Conservation (phyloP, 176 grass and related monocot genomes). For the Cenchrus purpureus region DNA sequence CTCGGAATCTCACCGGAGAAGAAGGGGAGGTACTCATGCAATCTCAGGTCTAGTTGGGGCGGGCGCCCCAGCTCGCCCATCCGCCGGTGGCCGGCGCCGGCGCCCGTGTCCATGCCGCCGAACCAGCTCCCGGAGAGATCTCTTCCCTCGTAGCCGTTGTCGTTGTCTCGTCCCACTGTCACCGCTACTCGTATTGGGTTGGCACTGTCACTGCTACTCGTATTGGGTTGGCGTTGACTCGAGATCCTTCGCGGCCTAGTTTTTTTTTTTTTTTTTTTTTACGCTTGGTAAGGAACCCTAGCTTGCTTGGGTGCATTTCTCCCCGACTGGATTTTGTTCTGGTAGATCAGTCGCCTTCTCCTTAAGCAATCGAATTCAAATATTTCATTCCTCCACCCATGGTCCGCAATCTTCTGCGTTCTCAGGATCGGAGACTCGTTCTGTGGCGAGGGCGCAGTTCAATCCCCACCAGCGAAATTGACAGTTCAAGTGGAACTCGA, state of each 20-base stretch:
- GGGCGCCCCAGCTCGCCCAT: too few species aligned
- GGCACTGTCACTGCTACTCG: too few species aligned
- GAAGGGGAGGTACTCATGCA: too few species aligned
- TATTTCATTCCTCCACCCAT: neutral
- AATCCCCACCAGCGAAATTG: neutral
- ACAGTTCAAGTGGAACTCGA: neutral
- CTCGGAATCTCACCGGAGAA: too few species aligned
- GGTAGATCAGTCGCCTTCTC: neutral
- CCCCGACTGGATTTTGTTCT: neutral
- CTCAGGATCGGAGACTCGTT: neutral
- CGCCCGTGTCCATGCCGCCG: neutral
- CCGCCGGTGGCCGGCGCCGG: neutral
- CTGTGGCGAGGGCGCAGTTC: neutral
- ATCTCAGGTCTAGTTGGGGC: too few species aligned
- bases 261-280: neutral
- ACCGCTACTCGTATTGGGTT: neutral
- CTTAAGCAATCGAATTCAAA: neutral
- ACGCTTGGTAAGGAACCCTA: constrained; percentile 13
- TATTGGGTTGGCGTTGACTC: neutral
- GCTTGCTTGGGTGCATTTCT: neutral
- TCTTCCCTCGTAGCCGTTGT: neutral
- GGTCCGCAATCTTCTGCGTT: neutral
- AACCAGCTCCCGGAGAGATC: neutral
- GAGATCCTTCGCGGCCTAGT: neutral
- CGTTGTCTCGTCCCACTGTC: neutral